Conservation (phyloP, 306 rosid species). For the Trichosanthes cucumerina region DNA sequence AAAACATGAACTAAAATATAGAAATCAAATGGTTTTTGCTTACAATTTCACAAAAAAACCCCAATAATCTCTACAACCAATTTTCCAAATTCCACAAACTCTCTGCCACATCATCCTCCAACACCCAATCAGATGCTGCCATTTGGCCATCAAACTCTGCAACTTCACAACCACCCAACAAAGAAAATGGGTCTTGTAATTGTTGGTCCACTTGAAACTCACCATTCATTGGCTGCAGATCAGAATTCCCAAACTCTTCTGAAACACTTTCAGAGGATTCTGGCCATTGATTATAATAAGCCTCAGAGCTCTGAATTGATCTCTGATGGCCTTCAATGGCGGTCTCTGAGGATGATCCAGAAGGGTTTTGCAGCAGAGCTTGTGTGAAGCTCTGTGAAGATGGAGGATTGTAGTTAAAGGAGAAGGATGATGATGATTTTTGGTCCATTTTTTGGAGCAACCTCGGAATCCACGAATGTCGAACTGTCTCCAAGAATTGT, state of each 20-base stretch:
- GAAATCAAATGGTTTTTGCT: not conserved
- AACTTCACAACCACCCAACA: conserved; percentile 19
- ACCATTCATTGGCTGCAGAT: not conserved
- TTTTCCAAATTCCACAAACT: not conserved
- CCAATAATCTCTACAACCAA: not conserved
- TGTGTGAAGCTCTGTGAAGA: not conserved
- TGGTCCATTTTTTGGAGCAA: conserved; percentile 63
- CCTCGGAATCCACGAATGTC: conserved; percentile 77
- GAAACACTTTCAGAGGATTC: not conserved
- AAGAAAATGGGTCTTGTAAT: not conserved
- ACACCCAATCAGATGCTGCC: conserved; percentile 43
- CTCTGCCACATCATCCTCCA: conserved; percentile 24
- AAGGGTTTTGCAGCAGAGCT: not conserved
- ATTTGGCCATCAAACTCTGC: conserved; percentile 45
- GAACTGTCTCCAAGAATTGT: conserved; percentile 59
- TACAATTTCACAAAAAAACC: not conserved
- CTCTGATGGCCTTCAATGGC: not conserved
- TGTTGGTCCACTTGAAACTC: not conserved
- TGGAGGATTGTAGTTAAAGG: not conserved
- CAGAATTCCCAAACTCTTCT: not conserved
- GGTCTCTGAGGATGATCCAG: not conserved
- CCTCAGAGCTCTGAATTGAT: not conserved
- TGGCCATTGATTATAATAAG: not conserved
- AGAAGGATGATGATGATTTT: conserved; percentile 12
- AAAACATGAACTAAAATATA: not conserved